Evolutionary conservation across 108 stramenopile species (phyloP), one percentile per base, ranked within the genome.

Genomic region (Hondaea fermentalgiana): DNA sequence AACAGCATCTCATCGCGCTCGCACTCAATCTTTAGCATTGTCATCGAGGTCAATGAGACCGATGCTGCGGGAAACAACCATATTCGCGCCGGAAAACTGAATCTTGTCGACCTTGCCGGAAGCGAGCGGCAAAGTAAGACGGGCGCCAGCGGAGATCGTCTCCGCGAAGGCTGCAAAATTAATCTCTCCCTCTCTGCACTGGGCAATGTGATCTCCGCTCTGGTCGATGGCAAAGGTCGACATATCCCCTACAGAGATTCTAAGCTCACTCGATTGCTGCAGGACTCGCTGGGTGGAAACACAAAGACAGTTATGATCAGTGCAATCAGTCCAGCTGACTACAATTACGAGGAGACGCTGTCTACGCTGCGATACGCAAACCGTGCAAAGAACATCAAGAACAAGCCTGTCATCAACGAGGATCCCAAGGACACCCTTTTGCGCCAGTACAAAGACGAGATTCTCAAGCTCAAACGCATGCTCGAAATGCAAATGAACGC

Each of bases 181-280:
- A 99, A 99, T 89, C 92, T 97, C 64, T 97, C 96, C 88, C 95
- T 99, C 21, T 95, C 97, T 83, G 97, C 98, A 10, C 95, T 99
- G 44, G 98, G 98, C 21, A 98, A 98, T 92, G 94, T 95, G 14
- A 95, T 95, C 57, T 92, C 91, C 35, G 94, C 93, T 8, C 91
- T 94, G 5, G 92, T 93, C 17, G 94, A 94, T 57, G 72, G 88
- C 87, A 93, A 92, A 21, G 90, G 89, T 28, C 93, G 92, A 87
- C 93, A 94, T 88, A 94, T 95, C 49, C 94, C 94, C 21, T 95
- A 95, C 88, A 87, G 94, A 51, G 94, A 95, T 89, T 93, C 92
- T 14, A 95, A 94, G 89, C 92, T 95, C 87, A 95, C 91, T 5
- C 88, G 91, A 4, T 76, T 91, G 49, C 88, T 93, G 44, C 91